A percentile compares a stretch with the other conserved stretches of the same genome.
Conservation (phyloP, 371 early-diverging fungal species). For the Saksenaea oblongispora region DNA sequence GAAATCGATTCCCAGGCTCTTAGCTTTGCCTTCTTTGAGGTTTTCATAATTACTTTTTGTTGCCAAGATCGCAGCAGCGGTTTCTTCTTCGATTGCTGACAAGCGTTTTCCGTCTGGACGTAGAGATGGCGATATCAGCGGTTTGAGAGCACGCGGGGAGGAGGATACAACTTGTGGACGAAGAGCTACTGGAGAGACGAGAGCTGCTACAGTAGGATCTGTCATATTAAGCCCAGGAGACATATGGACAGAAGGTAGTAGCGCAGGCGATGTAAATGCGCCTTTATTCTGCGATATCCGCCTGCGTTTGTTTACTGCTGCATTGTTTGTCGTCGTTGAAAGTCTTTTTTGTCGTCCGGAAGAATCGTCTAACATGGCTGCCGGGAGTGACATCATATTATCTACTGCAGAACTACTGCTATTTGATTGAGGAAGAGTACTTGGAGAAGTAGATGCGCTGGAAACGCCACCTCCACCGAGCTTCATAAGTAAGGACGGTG, state of each 20-base stretch:
- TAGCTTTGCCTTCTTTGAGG: constrained; percentile 82
- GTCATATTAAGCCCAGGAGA: constrained; percentile 16
- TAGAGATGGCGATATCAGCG: constrained; percentile 54
- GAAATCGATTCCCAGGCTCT: constrained; percentile 74
- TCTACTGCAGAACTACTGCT: constrained; percentile 25
- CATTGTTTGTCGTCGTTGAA: neutral
- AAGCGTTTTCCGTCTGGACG: constrained; percentile 45
- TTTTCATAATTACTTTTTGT: constrained; percentile 87
- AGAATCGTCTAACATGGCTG: constrained; percentile 34
- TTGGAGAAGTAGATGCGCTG: constrained; percentile 15
- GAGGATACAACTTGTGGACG: constrained; percentile 21
- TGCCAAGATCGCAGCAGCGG: constrained; percentile 57
- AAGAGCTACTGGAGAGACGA: constrained; percentile 42
- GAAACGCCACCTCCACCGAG: constrained; percentile 44
- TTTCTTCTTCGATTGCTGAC: constrained; percentile 46
- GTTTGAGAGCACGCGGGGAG: constrained; percentile 47
- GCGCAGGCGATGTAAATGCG: constrained; percentile 26
- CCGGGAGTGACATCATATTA: constrained; percentile 39
- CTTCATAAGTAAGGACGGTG: constrained; percentile 68
- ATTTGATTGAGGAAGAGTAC: neutral
- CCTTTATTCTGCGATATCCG: constrained; percentile 12
- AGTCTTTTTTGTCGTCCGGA: constrained; percentile 27
- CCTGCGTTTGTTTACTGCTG: constrained; percentile 1
- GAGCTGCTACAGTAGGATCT: constrained; percentile 25
- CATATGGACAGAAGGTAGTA: constrained; percentile 19